Evolutionary conservation across 1,284 basidiomycete genomes (phyloP), one percentile per base, ranked within the genome.

Genomic region (Pseudozyma thailandica): DNA sequence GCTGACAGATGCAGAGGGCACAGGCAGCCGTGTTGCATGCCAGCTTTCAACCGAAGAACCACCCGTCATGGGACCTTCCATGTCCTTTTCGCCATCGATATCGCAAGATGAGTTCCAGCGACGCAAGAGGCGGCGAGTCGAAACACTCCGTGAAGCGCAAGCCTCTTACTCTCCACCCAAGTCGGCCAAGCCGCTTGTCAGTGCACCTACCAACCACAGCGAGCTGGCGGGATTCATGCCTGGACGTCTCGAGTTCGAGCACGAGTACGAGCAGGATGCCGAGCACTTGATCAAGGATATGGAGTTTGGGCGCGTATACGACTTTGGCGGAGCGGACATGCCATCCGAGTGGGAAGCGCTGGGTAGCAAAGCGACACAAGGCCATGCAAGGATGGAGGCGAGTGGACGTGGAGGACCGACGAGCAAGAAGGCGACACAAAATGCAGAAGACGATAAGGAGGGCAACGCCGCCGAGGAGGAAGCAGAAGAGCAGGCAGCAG

Each of bases 231-330:
- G 91, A 0, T 98, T 91, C 85, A 91, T 98, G 84, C 95, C 95
- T 7, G 95, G 95, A 18, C 90, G 96, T 42, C 87, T 98, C 47
- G 95, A 98, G 83, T 98, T 98, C 82, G 96, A 98, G 82, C 92
- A 93, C 74, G 96, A 98, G 84, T 85, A 93, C 18, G 95, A 98
- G 81, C 84, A 85, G 57, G 94, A 98, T 33, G 95, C 95, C 0
- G 95, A 98, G 81, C 90, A 94, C 79, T 85, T 93, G 2, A 91
- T 98, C 72, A 98, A 98, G 84, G 94, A 98, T 81, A 87, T 98
- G 73, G 94, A 98, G 82, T 98, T 98, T 78, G 95, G 93, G 2
- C 85, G 92, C 10, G 92, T 93, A 59, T 87, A 89, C 35, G 87
- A 90, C 44, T 96, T 89, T 82, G 94, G 92, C 4, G 95, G 95